Evolutionary conservation across 129 eudicot genomes (phyloP).

Genomic region (Saposhnikovia divaricata): DNA sequence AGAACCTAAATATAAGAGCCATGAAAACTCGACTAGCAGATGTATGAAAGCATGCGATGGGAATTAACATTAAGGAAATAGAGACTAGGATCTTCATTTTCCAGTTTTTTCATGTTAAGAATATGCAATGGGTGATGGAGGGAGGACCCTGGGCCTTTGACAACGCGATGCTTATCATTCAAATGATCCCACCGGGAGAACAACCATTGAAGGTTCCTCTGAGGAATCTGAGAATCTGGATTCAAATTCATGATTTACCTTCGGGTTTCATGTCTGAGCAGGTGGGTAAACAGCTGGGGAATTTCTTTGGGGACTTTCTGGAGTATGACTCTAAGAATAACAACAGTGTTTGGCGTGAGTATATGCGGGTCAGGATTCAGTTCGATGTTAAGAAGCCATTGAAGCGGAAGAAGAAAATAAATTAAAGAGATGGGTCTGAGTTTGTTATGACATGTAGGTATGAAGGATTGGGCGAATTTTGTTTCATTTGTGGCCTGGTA

Average conservation of each 20-base stretch:
- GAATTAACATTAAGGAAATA: neutral
- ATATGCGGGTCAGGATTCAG: neutral
- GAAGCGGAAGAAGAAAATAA: neutral
- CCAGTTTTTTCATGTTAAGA: neutral
- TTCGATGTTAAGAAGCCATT: neutral
- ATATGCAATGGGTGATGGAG: neutral
- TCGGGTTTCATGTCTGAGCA: neutral
- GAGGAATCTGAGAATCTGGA: neutral
- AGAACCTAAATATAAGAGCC: neutral
- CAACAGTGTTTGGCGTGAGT: neutral
- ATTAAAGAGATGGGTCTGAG: neutral
- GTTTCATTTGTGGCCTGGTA: no score
- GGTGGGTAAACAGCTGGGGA: neutral
- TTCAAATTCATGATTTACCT: neutral
- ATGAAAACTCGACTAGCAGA: neutral
- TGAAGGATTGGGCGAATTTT: neutral
- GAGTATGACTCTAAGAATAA: neutral
- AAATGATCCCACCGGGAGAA: neutral
- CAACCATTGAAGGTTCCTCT: neutral
- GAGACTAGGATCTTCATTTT: neutral
- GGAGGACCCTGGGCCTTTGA: constrained; percentile 1
- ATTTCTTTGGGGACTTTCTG: neutral
- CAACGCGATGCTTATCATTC: neutral
- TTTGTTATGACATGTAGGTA: neutral
- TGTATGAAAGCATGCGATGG: neutral